These are phyloP conservation scores for Russula vinacea DNA, from an alignment of 768 basidiomycete species.

Conservation along the genomic window DNA sequence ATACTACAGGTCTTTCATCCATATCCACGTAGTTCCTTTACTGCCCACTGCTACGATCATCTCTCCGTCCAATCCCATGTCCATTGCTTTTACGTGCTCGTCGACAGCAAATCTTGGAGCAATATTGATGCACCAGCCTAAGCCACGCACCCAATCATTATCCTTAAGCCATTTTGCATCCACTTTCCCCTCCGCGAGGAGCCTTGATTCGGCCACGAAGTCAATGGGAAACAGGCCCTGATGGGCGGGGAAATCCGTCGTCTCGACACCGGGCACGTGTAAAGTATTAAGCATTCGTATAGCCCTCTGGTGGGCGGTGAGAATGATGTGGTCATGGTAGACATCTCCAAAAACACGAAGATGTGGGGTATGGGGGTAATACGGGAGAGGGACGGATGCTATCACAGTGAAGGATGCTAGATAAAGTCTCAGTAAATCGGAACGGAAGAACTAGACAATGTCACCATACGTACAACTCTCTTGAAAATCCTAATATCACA, in stretches of 20 bases:
- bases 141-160: slow-evolving; percentile 7
- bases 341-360: slow-evolving; percentile 42
- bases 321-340: slow-evolving; percentile 51
- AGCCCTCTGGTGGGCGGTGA: slow-evolving; percentile 33
- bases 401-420: slow-evolving; percentile 66
- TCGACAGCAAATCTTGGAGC: neutral
- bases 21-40: slow-evolving; percentile 25
- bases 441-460: neutral
- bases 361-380: slow-evolving; percentile 37
- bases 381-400: slow-evolving; percentile 47
- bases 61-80: slow-evolving; percentile 22
- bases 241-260: slow-evolving; percentile 9
- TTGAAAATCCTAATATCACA: slow-evolving; percentile 58
- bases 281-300: slow-evolving; percentile 23
- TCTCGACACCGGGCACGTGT: slow-evolving; percentile 9
- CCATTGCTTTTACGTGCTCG: slow-evolving; percentile 19
- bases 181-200: slow-evolving; percentile 7
- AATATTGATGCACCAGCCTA: slow-evolving; percentile 20
- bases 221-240: neutral
- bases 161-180: slow-evolving; percentile 8
- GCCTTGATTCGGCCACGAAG: slow-evolving; percentile 4
- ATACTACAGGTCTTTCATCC: slow-evolving; percentile 15
- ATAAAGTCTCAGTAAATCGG: neutral
- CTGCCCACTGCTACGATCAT: slow-evolving; percentile 23
- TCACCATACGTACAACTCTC: slow-evolving; percentile 57